Base-by-base conservation (phyloP, 306 rosid genomes). In the Senna siamea region DNA sequence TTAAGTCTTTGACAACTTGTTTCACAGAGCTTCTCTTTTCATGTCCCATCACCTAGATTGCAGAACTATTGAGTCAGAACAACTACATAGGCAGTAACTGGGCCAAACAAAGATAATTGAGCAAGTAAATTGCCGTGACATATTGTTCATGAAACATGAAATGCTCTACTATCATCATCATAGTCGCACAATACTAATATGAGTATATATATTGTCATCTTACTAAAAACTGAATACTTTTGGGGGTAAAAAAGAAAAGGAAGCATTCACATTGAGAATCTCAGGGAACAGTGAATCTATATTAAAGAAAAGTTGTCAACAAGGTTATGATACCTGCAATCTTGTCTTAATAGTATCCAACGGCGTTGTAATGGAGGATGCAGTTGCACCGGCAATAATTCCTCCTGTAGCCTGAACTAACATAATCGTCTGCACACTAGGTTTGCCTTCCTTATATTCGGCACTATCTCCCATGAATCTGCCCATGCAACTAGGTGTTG, bases 341-440 rank as follows among this genome's bases (percentile, higher is more conserved):
- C 98, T 91, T 75, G 97, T 93, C 84, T 93, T 93, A 69, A 93
- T 91, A 54, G 98, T 93, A 81, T 93, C 97, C 84, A 93, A 71
- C 26, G 98, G 98, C 67, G 96, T 86, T 57, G 98, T 89, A 47
- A 91, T 76, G 85, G 85, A 91, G 74, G 98, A 89, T 46, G 97
- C 92, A 77, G 97, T 81, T 72, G 93, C 98, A 32, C 91, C 98
- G 19, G 96, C 93, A 74, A 89, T 76, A 51, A 93, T 82, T 58
- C 98, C 98, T 64, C 98, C 97, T 35, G 78, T 18, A 54, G 92
- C 98, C 81, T 93, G 98, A 76, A 86, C 97, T 53, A 83, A 78
- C 64, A 91, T 8, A 75, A 89, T 84, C 84, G 87, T 85, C 23
- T 69, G 70, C 48, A 83, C 59, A 35, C 85, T 47, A 22, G 93